Evolutionary conservation across 2,329 filamentous ascomycete genomes (phyloP).

Genomic region (Sphaerulina populicola): DNA sequence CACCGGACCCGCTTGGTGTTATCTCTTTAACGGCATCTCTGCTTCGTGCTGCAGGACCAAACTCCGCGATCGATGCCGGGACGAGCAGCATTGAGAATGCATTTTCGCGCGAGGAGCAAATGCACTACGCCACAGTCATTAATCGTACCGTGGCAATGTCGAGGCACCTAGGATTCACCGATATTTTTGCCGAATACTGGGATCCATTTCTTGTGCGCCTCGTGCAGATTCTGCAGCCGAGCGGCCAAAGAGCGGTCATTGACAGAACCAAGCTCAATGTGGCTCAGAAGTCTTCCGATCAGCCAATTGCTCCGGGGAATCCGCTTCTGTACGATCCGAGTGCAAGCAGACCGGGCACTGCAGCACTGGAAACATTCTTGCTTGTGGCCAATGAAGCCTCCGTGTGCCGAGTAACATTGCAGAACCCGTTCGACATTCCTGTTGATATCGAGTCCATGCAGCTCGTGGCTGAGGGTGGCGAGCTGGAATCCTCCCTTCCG

Average conservation of each 20-base stretch:
- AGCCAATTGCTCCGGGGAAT: conserved; percentile 41
- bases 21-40: conserved; percentile 77
- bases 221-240: conserved; percentile 55
- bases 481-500: conserved; percentile 59
- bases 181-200: conserved; percentile 81
- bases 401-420: conserved; percentile 71
- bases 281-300: conserved; percentile 9
- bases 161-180: conserved; percentile 60
- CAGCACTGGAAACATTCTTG: conserved; percentile 50
- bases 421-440: conserved; percentile 92
- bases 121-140: conserved; percentile 75
- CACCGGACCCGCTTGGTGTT: conserved; percentile 88
- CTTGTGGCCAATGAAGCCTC: conserved; percentile 72
- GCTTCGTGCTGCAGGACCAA: conserved; percentile 68
- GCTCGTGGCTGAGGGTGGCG: conserved; percentile 63
- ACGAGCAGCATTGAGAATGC: conserved; percentile 6
- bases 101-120: conserved; percentile 62
- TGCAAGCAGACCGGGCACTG: conserved; percentile 54
- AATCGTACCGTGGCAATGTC: conserved; percentile 73
- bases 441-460: conserved; percentile 76
- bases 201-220: conserved; percentile 86
- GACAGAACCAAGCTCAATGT: conserved; percentile 19
- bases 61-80: conserved; percentile 24
- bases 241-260: conserved; percentile 17
- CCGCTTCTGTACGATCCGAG: conserved; percentile 97